Percentiles rank a stretch among this genome's conserved stretches.
Conservation (phyloP, 2,329 filamentous ascomycete species). For the Macrophomina phaseolina region DNA sequence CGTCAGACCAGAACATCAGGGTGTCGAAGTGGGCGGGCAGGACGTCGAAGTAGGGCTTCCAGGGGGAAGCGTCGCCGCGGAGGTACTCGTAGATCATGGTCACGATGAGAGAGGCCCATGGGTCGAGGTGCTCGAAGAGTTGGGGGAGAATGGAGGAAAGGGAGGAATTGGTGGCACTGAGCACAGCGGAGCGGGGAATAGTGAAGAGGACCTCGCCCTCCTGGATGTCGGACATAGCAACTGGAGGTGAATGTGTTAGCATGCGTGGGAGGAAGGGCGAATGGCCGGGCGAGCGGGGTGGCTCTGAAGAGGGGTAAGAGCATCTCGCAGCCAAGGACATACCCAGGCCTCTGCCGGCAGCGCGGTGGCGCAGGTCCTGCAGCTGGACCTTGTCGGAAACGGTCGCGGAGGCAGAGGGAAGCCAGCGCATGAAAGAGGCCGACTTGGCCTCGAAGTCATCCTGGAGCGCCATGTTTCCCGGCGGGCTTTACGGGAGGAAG, state of each 20-base stretch:
- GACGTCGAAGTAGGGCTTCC: slow-evolving; percentile 79
- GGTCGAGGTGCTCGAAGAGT: slow-evolving; percentile 43
- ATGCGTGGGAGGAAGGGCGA: background rate
- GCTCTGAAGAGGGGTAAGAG: slow-evolving; percentile 14
- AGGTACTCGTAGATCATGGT: slow-evolving; percentile 80
- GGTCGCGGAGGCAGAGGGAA: slow-evolving; percentile 57
- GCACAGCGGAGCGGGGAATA: slow-evolving; percentile 73
- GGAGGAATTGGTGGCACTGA: slow-evolving; percentile 74
- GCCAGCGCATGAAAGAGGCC: slow-evolving; percentile 63
- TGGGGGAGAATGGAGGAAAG: slow-evolving; percentile 61
- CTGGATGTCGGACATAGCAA: slow-evolving; percentile 71
- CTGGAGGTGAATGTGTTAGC: slow-evolving; percentile 49
- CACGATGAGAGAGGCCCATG: slow-evolving; percentile 69
- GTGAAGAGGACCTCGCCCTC: slow-evolving; percentile 81
- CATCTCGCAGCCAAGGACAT: slow-evolving; percentile 42
- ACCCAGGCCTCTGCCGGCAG: slow-evolving; percentile 69
- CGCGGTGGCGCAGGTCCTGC: slow-evolving; percentile 60
- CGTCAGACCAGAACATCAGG: slow-evolving; percentile 83
- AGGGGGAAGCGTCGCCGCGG: slow-evolving; percentile 65
- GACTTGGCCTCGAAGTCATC: slow-evolving; percentile 51
- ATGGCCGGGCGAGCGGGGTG: background rate
- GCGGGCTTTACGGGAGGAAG: background rate
- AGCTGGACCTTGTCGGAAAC: slow-evolving; percentile 65
- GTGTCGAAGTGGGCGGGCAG: slow-evolving; percentile 77
- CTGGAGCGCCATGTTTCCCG: slow-evolving; percentile 12